A percentile compares a stretch with the other conserved stretches of the same genome.
phyloP scores from a whole-genome alignment of 352 stramenopile species.

The Phytophthora kernoviae region DNA sequence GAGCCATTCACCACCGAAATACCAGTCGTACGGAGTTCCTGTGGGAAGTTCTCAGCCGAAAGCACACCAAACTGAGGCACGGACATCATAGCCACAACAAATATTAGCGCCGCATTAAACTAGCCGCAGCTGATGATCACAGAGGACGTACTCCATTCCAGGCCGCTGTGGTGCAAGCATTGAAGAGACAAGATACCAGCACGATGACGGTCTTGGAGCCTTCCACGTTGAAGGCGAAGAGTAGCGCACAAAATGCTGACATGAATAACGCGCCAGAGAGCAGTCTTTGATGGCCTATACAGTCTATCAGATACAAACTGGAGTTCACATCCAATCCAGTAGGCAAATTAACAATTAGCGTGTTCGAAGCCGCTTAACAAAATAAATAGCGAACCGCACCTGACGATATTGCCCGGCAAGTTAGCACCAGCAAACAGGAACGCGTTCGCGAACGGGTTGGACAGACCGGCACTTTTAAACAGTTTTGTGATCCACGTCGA shows the following conservation, averaged over 20 bases:
- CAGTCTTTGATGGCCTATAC: constrained; percentile 71
- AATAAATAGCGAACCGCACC: constrained; percentile 27
- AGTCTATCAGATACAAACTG: constrained; percentile 74
- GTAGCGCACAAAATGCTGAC: constrained; percentile 62
- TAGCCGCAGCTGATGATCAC: not conserved
- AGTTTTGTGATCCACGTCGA: constrained; percentile 95
- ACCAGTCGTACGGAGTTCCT: constrained; percentile 86
- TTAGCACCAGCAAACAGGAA: constrained; percentile 92
- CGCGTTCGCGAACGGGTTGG: constrained; percentile 92
- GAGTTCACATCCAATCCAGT: constrained; percentile 1
- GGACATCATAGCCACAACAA: not conserved
- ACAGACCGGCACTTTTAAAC: constrained; percentile 87
- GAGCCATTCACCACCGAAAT: constrained; percentile 91
- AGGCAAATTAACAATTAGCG: not conserved
- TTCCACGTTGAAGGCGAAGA: constrained; percentile 83
- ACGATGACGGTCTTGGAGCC: constrained; percentile 80
- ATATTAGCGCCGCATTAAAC: not conserved
- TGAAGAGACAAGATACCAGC: constrained; percentile 89
- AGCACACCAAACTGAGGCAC: constrained; percentile 83
- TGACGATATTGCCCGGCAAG: constrained; percentile 91
- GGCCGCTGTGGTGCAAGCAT: constrained; percentile 86
- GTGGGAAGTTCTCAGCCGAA: constrained; percentile 89
- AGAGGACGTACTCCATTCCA: constrained; percentile 86
- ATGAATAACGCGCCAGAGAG: constrained; percentile 71
- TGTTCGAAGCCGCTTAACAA: not conserved